Evolutionary conservation across 352 stramenopile species (phyloP), one percentile per base, ranked within the genome.

Genomic region (Globisporangium spiculum): DNA sequence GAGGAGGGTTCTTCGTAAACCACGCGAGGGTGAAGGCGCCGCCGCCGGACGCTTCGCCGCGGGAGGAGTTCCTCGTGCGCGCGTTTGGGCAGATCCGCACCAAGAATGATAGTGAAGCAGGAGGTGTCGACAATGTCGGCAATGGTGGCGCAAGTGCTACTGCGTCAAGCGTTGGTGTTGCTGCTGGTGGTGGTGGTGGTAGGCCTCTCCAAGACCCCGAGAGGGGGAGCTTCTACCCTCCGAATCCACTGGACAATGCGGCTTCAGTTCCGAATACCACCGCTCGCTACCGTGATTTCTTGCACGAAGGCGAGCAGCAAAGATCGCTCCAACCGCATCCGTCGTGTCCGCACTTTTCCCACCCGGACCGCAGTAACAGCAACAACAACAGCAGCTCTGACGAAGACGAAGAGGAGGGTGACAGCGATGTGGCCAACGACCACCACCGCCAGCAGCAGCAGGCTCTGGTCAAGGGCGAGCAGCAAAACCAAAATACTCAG

Each of bases 41-140:
- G 16, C 54, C 70, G 2, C 73, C 68, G 22, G 78, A 90, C n/a
- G 86, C 75, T 26, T 89, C 83, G 38, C 84, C 84, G 16, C 78
- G 84, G 0, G 84, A 92, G 69, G 83, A 89, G 44, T 88, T 80
- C 60, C 77, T 92, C 36, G 75, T 92, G n/a, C 84, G 84, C 4
- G 84, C 84, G 6, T 92, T 92, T 61, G 79, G 84, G 62, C 86
- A 83, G 63, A 61, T 92, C 18, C 70, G 80, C 53, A 60, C 56
- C 9, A 38, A 60, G 34, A 54, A 22, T 38, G 46, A 66, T 20
- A 22, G 6, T 1, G 24, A 60, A 14, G 27, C 5, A 3, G 3
- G 6, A 10, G 27, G 16, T 18, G 7, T 26, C n/a, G 30, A 48
- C 56, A 59, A 53, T 30, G 36, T 41, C 14, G 27, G 41, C 24